phyloP scores from a whole-genome alignment of 2,329 filamentous ascomycete genomes.

The Aurifilum marmelostoma region DNA sequence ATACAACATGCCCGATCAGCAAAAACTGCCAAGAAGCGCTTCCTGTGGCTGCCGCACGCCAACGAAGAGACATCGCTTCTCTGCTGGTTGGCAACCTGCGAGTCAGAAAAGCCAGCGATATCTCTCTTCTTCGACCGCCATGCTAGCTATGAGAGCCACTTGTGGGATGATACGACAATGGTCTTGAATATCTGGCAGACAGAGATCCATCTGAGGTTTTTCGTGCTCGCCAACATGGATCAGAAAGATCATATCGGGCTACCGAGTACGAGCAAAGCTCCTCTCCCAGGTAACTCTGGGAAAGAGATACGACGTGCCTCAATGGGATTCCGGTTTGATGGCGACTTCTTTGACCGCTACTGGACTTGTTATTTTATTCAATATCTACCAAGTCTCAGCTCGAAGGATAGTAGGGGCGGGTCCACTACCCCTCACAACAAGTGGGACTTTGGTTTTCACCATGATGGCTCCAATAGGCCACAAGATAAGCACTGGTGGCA shows the following conservation, averaged over 20 bases:
- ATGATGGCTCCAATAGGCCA: neutral
- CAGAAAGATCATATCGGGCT: neutral
- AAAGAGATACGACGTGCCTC: constrained; percentile 30
- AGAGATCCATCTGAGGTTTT: constrained; percentile 38
- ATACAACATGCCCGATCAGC: neutral
- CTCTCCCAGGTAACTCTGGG: constrained; percentile 12
- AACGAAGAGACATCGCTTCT: constrained; percentile 1
- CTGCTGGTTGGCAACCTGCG: constrained; percentile 11
- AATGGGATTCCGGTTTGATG: constrained; percentile 36
- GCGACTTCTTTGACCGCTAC: constrained; percentile 40
- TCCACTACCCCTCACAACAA: neutral
- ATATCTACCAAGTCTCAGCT: constrained; percentile 8
- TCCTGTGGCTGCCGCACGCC: neutral
- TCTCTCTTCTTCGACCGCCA: constrained; percentile 34
- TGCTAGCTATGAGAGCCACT: constrained; percentile 27
- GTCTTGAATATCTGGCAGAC: constrained; percentile 37
- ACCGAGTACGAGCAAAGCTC: neutral
- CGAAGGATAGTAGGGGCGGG: no score
- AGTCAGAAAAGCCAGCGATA: constrained; percentile 23
- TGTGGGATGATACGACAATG: constrained; percentile 35
- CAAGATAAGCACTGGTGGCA: constrained; percentile 34
- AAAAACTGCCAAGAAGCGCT: constrained; percentile 6
- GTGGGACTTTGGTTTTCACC: neutral
- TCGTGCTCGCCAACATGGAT: constrained; percentile 22
- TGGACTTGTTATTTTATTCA: constrained; percentile 40